Base-by-base conservation (phyloP, 2,329 filamentous ascomycete species). In the Tolypocladium amazonense region DNA sequence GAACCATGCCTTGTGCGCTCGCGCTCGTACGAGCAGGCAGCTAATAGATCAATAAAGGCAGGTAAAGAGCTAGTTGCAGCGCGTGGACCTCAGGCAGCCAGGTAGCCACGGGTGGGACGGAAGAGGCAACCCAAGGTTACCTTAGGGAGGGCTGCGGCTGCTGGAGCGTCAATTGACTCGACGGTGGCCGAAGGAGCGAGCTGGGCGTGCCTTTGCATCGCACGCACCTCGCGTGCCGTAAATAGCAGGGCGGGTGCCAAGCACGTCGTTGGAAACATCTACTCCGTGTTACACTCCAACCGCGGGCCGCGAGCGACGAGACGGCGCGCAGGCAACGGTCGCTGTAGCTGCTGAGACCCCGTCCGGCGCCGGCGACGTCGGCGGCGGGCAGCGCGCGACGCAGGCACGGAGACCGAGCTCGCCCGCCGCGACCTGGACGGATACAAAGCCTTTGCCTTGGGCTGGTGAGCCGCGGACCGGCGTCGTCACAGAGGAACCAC, bases 321-420 rank as follows among this genome's bases (percentile, higher is more conserved):
- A 37, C 35, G 35, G 11, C 8, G 35, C 35, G 35, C 35, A 37
- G 35, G 11, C 11, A 37, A 9, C 33, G 33, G 33, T 37, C 35
- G 11, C 35, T 14, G 35, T 37, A 37, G 35, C 35, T 37, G 35
- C 45, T 30, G 45, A 30, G 25, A 25, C 41, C 12, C 45, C 14
- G 45, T 50, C 47, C 47, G 25, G 47, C 45, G n/a, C 11, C 47
- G 47, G 15, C 14, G 27, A 8, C 23, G 25, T 30, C 47, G 47
- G 25, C 25, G 25, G 47, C 47, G 47, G 47, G 25, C 27, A 52
- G 27, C 27, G 35, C 12, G 35, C 35, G 35, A 18, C 35, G 30
- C 55, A 33, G n/a, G 7, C 54, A 56, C 55, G 55, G 55, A 56
- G 55, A 56, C 55, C 55, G 55, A 56, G 55, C 55, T 56, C 55